Percentiles rank a stretch among this genome's conserved stretches.
These are phyloP conservation scores for Botryosphaeria agaves DNA, from an alignment of 2,329 filamentous ascomycete genomes.

Conservation along the genomic window DNA sequence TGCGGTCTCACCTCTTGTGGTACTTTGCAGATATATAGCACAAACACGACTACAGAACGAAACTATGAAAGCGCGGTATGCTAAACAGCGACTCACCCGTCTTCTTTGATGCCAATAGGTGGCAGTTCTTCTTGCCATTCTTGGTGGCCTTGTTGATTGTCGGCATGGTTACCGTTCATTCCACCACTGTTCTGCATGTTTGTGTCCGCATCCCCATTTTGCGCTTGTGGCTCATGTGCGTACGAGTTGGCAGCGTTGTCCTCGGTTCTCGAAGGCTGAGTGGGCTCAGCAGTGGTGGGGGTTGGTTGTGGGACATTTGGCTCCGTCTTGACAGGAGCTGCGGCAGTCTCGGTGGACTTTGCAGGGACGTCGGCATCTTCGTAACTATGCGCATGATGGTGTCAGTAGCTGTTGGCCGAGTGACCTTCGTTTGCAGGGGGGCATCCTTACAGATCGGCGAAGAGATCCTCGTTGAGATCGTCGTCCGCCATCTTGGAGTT, in stretches of 20 bases:
- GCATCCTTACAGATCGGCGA: slow-evolving; percentile 78
- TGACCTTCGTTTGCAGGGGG: no score
- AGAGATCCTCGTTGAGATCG: slow-evolving; percentile 83
- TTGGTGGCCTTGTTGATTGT: no score
- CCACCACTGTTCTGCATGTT: no score
- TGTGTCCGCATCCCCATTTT: no score
- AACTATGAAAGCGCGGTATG: no score
- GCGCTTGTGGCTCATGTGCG: not conserved
- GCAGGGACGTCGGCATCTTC: slow-evolving; percentile 43
- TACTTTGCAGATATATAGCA: no score
- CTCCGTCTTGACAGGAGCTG: slow-evolving; percentile 6
- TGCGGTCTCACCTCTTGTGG: no score
- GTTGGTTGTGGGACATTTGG: slow-evolving; percentile 4
- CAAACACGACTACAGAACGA: no score
- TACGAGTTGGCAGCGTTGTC: not conserved
- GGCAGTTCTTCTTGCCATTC: no score
- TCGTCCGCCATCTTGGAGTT: slow-evolving; percentile 65
- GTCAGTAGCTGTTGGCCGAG: slow-evolving; percentile 4
- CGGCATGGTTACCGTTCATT: not conserved
- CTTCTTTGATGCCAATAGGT: slow-evolving; percentile 65
- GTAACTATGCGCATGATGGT: slow-evolving; percentile 31
- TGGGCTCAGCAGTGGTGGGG: slow-evolving; percentile 3
- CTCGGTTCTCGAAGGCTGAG: not conserved
- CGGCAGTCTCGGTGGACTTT: slow-evolving; percentile 1
- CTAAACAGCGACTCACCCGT: slow-evolving; percentile 51